Evolutionary conservation across 2,329 filamentous ascomycete genomes (phyloP).

Genomic region (Botrytis cinerea): DNA sequence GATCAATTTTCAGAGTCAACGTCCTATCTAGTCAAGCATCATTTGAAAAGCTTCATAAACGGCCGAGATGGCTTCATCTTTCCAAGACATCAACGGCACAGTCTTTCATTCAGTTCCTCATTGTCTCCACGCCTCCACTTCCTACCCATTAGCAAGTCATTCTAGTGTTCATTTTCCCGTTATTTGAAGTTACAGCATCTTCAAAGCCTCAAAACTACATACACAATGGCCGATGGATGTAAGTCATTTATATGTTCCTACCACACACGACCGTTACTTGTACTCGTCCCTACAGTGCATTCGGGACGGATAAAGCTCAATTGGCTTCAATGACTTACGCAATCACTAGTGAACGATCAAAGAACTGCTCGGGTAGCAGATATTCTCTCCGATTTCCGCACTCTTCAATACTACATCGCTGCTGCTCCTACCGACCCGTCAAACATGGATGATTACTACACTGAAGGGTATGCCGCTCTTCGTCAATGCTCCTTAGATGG

Average conservation of each 20-base stretch:
- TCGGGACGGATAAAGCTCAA: neutral
- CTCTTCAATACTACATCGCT: slow-evolving; percentile 63
- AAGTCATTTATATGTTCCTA: slow-evolving; percentile 31
- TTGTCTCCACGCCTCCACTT: slow-evolving; percentile 19
- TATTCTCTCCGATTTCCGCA: slow-evolving; percentile 62
- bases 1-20: slow-evolving; percentile 19
- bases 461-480: slow-evolving; percentile 62
- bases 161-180: slow-evolving; percentile 18
- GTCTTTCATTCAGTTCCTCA: slow-evolving; percentile 28
- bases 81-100: slow-evolving; percentile 29
- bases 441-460: slow-evolving; percentile 60
- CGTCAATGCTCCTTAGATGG: slow-evolving; percentile 64
- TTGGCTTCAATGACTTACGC: neutral
- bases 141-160: slow-evolving; percentile 4
- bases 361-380: slow-evolving; percentile 62
- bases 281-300: slow-evolving; percentile 19
- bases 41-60: slow-evolving; percentile 35
- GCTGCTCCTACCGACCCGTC: slow-evolving; percentile 56
- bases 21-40: slow-evolving; percentile 23
- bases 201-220: slow-evolving; percentile 20
- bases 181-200: slow-evolving; percentile 18
- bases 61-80: slow-evolving; percentile 28
- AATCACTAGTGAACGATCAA: slow-evolving; percentile 57
- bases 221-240: slow-evolving; percentile 42
- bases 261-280: slow-evolving; percentile 16